phyloP scores from a whole-genome alignment of 129 eudicot genomes.

The Cynara cardunculus region DNA sequence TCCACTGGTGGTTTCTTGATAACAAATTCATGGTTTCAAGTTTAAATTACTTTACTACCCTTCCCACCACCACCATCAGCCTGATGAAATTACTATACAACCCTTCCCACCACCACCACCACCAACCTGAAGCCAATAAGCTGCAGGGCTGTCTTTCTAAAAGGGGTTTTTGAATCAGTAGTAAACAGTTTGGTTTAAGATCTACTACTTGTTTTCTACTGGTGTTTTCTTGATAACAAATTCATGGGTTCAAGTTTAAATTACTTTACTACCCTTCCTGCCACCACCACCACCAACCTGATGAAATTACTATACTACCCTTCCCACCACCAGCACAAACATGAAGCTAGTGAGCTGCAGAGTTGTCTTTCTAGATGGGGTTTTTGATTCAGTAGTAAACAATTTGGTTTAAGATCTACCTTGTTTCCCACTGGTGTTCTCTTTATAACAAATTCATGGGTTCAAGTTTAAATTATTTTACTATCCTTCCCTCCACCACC shows the following conservation, averaged over 20 bases:
- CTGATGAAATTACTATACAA: neutral
- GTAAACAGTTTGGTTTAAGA: neutral
- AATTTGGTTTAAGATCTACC: neutral
- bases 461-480: neutral
- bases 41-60: constrained; percentile 7
- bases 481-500: neutral
- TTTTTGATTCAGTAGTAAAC: neutral
- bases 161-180: neutral
- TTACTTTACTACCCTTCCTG: neutral
- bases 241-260: neutral
- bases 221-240: neutral
- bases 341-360: neutral
- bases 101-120: neutral
- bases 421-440: neutral
- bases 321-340: neutral
- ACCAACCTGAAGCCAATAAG: too few relatives aligned
- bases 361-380: constrained; percentile 11
- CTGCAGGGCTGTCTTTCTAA: too few relatives aligned
- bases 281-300: neutral
- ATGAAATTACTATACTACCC: neutral
- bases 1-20: neutral
- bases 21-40: too few relatives aligned
- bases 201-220: neutral
- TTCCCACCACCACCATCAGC: neutral
- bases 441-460: neutral